Evolutionary conservation across 2,329 filamentous ascomycete species (phyloP), one percentile per base, ranked within the genome.

Genomic region (Neofusicoccum cordaticola): DNA sequence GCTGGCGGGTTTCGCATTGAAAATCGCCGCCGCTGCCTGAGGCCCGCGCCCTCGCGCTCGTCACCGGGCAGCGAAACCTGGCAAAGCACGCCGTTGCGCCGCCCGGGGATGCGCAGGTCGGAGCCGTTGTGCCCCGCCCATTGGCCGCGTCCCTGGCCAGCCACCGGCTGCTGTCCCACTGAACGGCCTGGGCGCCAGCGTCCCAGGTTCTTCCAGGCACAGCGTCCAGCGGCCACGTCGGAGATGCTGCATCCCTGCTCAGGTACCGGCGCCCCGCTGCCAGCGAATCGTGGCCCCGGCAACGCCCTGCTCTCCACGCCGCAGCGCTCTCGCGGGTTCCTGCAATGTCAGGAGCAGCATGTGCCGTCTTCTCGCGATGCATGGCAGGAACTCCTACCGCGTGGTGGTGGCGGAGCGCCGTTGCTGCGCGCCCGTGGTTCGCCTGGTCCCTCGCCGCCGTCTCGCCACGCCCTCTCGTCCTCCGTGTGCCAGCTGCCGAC

Each of bases 1-100:
- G 57, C 42, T 45, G 58, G 58, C 58, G 31, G 56, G 58, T 62
- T 62, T 62, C 58, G 58, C 58, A 62, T 62, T 62, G 58, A 62
- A 50, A 62, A 62, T 50, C 45, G 41, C 41, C 4, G 11, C 22
- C 22, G 39, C 53, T 44, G 53, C 53, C 53, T 57, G 22, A 57
- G 53, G 53, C 53, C 47, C 7, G 8, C 35, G 35, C 22, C 37
- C 31, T 12, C 34, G 19, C 52, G 37, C 37, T 57, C 52, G 52
- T 57, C 52, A 57, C 52, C 52, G 19, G 19, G 19, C 19, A 2
- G 19, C 19, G 19, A 22, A 22, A 22, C 19, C 19, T 22, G 19
- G 19, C 19, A 22, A 22, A 22, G 39, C 37, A 41, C 58, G 47
- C 58, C 58, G 58, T 62, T 62, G 58, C 44, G 17, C 58, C 58